A percentile compares a stretch with the other conserved stretches of the same genome.
Conservation (phyloP, 257 asterid species). For the Nicotiana undulata region DNA sequence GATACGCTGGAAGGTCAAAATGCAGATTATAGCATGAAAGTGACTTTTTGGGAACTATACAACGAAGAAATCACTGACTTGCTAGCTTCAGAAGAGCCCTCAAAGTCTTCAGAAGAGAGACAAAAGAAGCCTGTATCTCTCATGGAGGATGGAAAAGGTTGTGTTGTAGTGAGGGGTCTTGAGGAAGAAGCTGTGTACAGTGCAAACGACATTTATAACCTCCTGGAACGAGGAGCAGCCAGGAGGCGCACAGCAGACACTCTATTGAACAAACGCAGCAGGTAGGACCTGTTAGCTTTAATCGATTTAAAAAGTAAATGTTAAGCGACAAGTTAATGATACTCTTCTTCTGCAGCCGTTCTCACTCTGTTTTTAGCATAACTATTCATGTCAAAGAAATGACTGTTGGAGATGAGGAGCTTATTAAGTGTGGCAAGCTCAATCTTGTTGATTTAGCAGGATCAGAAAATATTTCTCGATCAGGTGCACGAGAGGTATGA, state of each 20-base stretch:
- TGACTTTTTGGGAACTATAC: slow-evolving; percentile 74
- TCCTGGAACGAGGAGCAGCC: slow-evolving; percentile 75
- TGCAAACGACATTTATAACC: slow-evolving; percentile 67
- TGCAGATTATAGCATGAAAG: slow-evolving; percentile 79
- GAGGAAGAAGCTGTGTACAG: slow-evolving; percentile 86
- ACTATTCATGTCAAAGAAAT: slow-evolving; percentile 71
- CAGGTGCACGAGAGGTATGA: slow-evolving; percentile 80
- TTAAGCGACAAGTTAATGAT: not conserved
- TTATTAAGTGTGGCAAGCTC: slow-evolving; percentile 81
- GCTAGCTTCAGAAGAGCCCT: slow-evolving; percentile 56
- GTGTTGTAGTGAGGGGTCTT: slow-evolving; percentile 69
- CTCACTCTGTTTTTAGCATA: slow-evolving; percentile 79
- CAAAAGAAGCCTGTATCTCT: slow-evolving; percentile 51
- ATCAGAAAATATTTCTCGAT: slow-evolving; percentile 76
- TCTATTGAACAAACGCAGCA: slow-evolving; percentile 69
- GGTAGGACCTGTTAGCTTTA: slow-evolving; percentile 25
- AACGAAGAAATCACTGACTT: slow-evolving; percentile 75
- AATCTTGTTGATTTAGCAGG: slow-evolving; percentile 93
- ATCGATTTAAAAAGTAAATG: not conserved
- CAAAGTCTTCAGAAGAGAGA: slow-evolving; percentile 43
- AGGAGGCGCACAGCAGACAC: slow-evolving; percentile 83
- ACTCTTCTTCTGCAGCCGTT: slow-evolving; percentile 47
- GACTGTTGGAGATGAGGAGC: slow-evolving; percentile 70
- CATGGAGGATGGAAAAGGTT: slow-evolving; percentile 86
- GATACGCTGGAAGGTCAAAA: slow-evolving; percentile 73